A percentile compares a stretch with the other conserved stretches of the same genome.
Evolutionary conservation across 345 rosid genomes (phyloP).

Genomic region (Nephelium lappaceum): DNA sequence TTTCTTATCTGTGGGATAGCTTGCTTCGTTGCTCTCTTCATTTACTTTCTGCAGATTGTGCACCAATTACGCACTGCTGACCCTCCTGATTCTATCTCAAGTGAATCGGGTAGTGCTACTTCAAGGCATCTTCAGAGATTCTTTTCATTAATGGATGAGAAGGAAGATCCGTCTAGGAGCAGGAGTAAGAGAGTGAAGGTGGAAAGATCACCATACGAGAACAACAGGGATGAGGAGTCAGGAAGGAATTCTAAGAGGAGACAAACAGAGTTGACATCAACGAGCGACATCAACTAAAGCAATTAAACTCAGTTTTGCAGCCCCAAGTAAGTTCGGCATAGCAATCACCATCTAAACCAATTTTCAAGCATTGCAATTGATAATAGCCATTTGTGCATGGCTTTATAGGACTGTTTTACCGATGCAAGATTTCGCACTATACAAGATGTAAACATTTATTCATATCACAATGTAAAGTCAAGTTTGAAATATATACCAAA

Average conservation of each 20-base stretch:
- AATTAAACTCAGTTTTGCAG: not conserved
- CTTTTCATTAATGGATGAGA: conserved; percentile 81
- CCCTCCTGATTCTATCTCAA: conserved; percentile 32
- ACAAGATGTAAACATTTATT: not conserved
- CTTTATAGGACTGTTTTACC: not conserved
- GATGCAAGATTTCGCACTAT: not conserved
- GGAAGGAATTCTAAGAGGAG: conserved; percentile 25
- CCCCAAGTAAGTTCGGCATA: not conserved
- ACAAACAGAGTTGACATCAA: conserved; percentile 21
- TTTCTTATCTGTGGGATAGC: conserved; percentile 78
- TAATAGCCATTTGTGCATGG: not conserved
- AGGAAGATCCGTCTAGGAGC: conserved; percentile 45
- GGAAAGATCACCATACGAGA: conserved; percentile 41
- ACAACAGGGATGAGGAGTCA: conserved; percentile 26
- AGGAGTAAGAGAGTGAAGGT: conserved; percentile 57
- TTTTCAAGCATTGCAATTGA: not conserved
- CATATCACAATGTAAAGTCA: not conserved
- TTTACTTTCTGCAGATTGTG: conserved; percentile 60
- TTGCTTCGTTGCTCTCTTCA: conserved; percentile 67
- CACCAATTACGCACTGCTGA: conserved; percentile 30
- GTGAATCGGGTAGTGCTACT: conserved; percentile 30
- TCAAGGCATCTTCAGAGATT: conserved; percentile 56
- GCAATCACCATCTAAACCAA: not conserved
- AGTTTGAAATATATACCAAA: not conserved
- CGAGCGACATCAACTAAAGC: not conserved